A percentile compares a stretch with the other conserved stretches of the same genome.
phyloP scores from a whole-genome alignment of 345 rosid species.

The Salix suchowensis region DNA sequence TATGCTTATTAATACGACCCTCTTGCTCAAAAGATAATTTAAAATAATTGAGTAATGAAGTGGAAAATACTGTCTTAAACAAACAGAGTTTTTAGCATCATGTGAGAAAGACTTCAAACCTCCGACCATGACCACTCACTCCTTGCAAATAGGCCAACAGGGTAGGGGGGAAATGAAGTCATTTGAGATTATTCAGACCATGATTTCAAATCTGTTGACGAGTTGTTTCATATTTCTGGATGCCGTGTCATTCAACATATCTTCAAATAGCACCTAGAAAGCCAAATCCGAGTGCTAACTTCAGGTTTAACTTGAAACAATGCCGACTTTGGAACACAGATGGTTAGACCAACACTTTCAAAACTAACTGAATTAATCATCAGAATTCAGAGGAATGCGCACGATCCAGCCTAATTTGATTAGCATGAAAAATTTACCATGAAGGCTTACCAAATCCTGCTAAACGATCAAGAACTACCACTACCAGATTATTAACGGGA shows the following conservation, averaged over 20 bases:
- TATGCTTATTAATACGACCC: neutral
- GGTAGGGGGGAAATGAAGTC: neutral
- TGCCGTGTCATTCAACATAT: neutral
- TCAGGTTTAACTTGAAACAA: neutral
- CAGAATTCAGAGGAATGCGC: neutral
- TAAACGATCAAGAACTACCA: neutral
- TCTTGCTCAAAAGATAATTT: neutral
- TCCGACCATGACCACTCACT: neutral
- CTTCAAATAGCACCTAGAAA: neutral
- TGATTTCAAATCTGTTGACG: neutral
- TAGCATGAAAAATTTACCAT: too few species aligned
- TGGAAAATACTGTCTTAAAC: neutral
- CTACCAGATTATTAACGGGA: neutral
- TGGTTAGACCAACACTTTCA: too few species aligned
- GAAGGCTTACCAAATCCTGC: neutral
- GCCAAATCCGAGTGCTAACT: neutral
- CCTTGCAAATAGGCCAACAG: neutral
- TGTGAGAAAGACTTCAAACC: neutral
- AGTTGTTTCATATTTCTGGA: neutral
- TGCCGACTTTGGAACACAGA: neutral
- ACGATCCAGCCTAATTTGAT: neutral
- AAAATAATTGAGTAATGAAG: neutral
- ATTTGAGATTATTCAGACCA: neutral
- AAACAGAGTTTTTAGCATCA: neutral
- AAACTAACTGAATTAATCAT: neutral